phyloP scores from a whole-genome alignment of 2,329 filamentous ascomycete species.

The Diaporthe sp. region DNA sequence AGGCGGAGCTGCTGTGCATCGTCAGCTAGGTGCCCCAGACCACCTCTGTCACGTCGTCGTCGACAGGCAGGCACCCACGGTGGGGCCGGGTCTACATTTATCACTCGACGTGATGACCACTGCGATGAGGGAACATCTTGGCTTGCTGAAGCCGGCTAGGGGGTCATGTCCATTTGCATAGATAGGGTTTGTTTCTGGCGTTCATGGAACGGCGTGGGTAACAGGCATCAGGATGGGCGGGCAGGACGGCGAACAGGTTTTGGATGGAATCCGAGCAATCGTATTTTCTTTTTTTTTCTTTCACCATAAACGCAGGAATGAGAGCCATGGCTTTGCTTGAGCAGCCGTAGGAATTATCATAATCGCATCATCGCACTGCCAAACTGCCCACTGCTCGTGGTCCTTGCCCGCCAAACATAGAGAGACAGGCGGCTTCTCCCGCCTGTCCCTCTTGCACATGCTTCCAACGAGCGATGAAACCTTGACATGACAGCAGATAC shows the following conservation, averaged over 20 bases:
- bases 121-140: background rate
- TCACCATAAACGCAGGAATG: background rate
- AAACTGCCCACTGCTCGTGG: background rate
- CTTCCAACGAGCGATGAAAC: slow-evolving; percentile 3
- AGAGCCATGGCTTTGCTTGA: background rate
- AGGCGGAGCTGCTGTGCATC: slow-evolving; percentile 88
- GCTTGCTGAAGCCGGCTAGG: background rate
- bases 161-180: slow-evolving; percentile 17
- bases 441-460: background rate
- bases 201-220: background rate
- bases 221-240: slow-evolving; percentile 7
- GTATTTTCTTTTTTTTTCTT: slow-evolving; percentile 5
- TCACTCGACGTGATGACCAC: background rate
- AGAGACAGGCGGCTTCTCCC: background rate
- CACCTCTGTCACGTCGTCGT: too few species aligned
- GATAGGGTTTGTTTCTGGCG: slow-evolving; percentile 16
- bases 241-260: slow-evolving; percentile 33
- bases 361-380: background rate
- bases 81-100: background rate
- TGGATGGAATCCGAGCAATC: slow-evolving; percentile 17
- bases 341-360: background rate
- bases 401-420: background rate
- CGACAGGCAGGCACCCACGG: background rate
- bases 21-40: slow-evolving; percentile 68
- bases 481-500: background rate